phyloP scores from a whole-genome alignment of 768 basidiomycete species.

The Rubroboletus satanas region DNA sequence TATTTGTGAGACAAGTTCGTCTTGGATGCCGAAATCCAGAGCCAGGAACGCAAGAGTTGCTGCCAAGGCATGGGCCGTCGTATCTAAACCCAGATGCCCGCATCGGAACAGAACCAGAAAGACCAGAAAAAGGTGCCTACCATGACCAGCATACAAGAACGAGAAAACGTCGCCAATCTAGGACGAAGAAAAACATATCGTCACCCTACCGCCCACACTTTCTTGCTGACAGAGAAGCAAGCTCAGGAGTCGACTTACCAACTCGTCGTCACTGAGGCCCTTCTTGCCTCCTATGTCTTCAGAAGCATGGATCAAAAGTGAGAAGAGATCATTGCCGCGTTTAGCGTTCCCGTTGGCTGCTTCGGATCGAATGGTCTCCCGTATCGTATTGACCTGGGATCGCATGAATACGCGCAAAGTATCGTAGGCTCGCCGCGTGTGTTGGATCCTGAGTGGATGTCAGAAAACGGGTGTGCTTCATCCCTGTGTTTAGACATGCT shows the following conservation, averaged over 20 bases:
- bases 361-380: constrained; percentile 2
- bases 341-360: background rate
- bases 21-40: constrained; percentile 29
- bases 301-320: constrained; percentile 15
- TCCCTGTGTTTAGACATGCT: background rate
- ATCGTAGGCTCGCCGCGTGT: constrained; percentile 18
- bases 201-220: background rate
- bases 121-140: constrained; percentile 23
- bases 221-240: background rate
- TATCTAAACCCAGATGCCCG: constrained; percentile 12
- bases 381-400: constrained; percentile 9
- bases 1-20: constrained; percentile 29
- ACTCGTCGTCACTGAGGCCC: constrained; percentile 12
- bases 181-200: background rate
- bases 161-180: constrained; percentile 51
- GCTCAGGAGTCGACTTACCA: constrained; percentile 3
- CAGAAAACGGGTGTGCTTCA: background rate
- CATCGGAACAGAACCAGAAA: background rate
- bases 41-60: constrained; percentile 32
- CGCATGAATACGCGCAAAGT: constrained; percentile 15
- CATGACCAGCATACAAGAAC: constrained; percentile 56
- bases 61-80: constrained; percentile 29
- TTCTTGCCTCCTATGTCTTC: constrained; percentile 15
- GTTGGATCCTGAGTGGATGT: constrained; percentile 12
- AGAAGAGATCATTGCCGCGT: constrained; percentile 10